Base-by-base conservation (phyloP, 495 filamentous ascomycete species). In the Penicillium steckii region DNA sequence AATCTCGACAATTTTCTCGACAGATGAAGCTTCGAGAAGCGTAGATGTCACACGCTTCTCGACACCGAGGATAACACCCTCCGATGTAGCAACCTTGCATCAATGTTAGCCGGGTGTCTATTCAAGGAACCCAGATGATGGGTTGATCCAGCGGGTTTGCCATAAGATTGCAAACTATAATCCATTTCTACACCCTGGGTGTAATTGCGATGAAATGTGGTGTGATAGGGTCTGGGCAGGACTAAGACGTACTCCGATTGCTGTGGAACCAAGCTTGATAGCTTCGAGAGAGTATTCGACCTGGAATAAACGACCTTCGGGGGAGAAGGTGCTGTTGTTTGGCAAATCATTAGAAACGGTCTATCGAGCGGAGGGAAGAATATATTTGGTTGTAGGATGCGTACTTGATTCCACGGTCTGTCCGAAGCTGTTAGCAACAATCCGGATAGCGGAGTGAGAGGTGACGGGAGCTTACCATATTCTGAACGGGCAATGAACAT, bases 401-500 rank as follows among this genome's bases (percentile, higher is more conserved):
- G 58, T 86, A 97, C 92, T 97, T 98, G 84, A 97, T 96, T 66
- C 94, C 95, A 74, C 95, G 95, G 79, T 98, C 94, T 98, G 61
- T 52, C 15, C 56, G 55, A 48, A 64, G 53, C 61, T 56, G 65
- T 66, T 57, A 69, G 69, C 61, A n/a, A n/a, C n/a, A 57, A 64
- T 66, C 55, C 58, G 42, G 62, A 41, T 57, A 49, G 53, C 46
- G 48, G 52, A 60, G 53, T 54, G 55, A 50, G 50, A 51, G 35
- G 52, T 49, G 48, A 52, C 33, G 46, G 27, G 48, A 74, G 65
- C 84, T 79, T 80, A 96, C 94, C 94, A 78, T 98, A 98, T 94
- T 98, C 94, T 72, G 93, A 97, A 72, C 95, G 88, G 78, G 94
- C 94, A 80, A 98, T 97, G 85, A 98, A 98, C 94, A 97, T 97